Evolutionary conservation across 805 yeast genomes (phyloP).

Genomic region (Ogataea degrootiae): DNA sequence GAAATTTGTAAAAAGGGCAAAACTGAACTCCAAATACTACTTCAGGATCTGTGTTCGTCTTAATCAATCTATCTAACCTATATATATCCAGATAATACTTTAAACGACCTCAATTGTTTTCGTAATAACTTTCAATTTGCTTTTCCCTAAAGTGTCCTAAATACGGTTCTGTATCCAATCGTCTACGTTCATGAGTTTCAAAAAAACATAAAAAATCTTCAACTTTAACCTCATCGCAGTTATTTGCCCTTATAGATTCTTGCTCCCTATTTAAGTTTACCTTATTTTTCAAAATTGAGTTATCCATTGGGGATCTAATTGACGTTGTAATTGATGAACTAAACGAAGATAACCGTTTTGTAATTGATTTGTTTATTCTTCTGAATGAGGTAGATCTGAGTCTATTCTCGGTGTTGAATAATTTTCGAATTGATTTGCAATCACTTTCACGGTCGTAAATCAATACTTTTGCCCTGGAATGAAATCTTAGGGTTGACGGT

Average conservation of each 20-base stretch:
- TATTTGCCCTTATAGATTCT: slow-evolving; percentile 33
- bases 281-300: slow-evolving; percentile 35
- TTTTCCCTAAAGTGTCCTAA: slow-evolving; percentile 32
- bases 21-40: too few relatives aligned
- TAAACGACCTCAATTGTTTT: slow-evolving; percentile 6
- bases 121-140: slow-evolving; percentile 35
- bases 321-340: slow-evolving; percentile 1
- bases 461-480: slow-evolving; percentile 19
- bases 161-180: slow-evolving; percentile 29
- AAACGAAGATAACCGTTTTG: slow-evolving; percentile 13
- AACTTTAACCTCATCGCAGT: slow-evolving; percentile 35
- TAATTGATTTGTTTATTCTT: slow-evolving; percentile 17
- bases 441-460: slow-evolving; percentile 20
- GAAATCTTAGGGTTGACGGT: slow-evolving; percentile 13
- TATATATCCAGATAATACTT: neutral
- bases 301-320: slow-evolving; percentile 9
- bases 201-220: slow-evolving; percentile 33
- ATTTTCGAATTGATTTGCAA: slow-evolving; percentile 16
- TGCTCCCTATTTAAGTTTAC: slow-evolving; percentile 30
- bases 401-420: slow-evolving; percentile 7
- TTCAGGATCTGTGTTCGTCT: too few relatives aligned
- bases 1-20: too few relatives aligned
- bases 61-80: too few relatives aligned
- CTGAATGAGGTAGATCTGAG: slow-evolving; percentile 10
- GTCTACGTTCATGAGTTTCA: slow-evolving; percentile 32